Base-by-base conservation (phyloP, 352 stramenopile species). In the Phytophthora foliorum region DNA sequence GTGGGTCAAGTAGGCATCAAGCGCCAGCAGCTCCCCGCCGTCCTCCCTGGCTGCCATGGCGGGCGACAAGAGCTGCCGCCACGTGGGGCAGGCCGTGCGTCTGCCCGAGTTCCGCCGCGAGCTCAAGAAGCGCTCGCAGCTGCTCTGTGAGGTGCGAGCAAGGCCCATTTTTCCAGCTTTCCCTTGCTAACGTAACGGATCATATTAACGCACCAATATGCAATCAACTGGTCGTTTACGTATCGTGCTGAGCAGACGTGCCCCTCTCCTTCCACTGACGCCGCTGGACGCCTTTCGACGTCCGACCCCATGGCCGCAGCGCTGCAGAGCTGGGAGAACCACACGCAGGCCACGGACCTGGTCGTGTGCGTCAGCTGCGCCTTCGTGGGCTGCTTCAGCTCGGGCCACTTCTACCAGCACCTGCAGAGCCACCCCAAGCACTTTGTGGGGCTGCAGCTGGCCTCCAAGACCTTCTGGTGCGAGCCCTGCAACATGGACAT, bases 291-390 rank as follows among this genome's bases (percentile, higher is more conserved):
- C 27, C 41, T n/a, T 48, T 7, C 38, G 1, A 13, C 7, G 6
- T 45, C 38, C 16, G 38, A 45, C 8, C 34, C 11, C 34, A 39
- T 39, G 34, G 9, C 17, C 53, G 44, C 25, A 19, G 31, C 68
- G 14, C 63, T 80, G 5, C 53, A 81, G 31, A 74, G 67, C 42
- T 88, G 78, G 78, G 65, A 74, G 29, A 58, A 67, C 21, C 69
- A 75, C 32, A 53, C 52, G 0, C 52, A 78, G 34, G 79, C 67
- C 61, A 67, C 74, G 6, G 73, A 88, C 44, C 64, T 90, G 31
- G 67, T 82, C 29, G 41, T 91, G 4, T 92, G 84, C 51, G 70
- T 92, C 13, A 84, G 64, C 21, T 92, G 84, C 54, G 84, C 74
- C 45, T 87, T 87, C 61, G 67, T 92, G 16, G 84, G 74, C 31